Evolutionary conservation across 768 basidiomycete species (phyloP), one percentile per base, ranked within the genome.

Genomic region (Rhodotorula kratochvilovae): DNA sequence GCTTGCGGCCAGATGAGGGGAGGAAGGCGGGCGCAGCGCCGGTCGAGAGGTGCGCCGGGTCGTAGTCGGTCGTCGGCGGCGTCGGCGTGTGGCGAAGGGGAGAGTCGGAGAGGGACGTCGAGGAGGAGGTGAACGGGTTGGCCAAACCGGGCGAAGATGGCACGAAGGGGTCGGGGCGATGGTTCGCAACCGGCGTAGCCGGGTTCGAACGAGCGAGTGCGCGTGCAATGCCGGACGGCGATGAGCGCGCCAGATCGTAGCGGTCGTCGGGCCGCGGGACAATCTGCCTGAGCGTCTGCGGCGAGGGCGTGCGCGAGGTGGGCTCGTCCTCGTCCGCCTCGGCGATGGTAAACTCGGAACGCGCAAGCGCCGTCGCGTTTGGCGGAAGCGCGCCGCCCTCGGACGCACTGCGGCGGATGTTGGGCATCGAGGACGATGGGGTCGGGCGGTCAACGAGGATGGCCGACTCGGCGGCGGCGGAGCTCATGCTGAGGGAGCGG

Each of bases 11-110:
- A 2, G 55, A 35, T 1, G 72, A 67, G 12, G 72, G 72, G 13
- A 74, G 68, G 62, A 74, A 74, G 11, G 73, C 73, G 23, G 73
- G 73, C 0, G 54, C 57, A 1, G 68, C 72, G 3, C 72, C 72
- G 5, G 45, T 39, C 8, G 68, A 33, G 0, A 65, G 43, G 42
- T 66, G 65, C 7, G 72, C 50, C 15, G 72, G 72, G 27, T 73
- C 61, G 54, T 70, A 73, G 42, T 73, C 72, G 50, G 68, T 69
- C 12, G 61, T 23, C 0, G 72, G 68, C 16, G 72, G 57, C 2
- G 50, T 63, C 10, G 50, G 31, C 5, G 7, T 3, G 25, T n/a
- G 35, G 17, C 42, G 50, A 25, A 33, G 63, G 35, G 39, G 60
- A 1, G 48, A 58, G 25, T 43, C 51, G 15, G 46, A 27, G 0